These are phyloP conservation scores for Articulospora tetracladia DNA, from an alignment of 495 filamentous ascomycete species.

Conservation along the genomic window DNA sequence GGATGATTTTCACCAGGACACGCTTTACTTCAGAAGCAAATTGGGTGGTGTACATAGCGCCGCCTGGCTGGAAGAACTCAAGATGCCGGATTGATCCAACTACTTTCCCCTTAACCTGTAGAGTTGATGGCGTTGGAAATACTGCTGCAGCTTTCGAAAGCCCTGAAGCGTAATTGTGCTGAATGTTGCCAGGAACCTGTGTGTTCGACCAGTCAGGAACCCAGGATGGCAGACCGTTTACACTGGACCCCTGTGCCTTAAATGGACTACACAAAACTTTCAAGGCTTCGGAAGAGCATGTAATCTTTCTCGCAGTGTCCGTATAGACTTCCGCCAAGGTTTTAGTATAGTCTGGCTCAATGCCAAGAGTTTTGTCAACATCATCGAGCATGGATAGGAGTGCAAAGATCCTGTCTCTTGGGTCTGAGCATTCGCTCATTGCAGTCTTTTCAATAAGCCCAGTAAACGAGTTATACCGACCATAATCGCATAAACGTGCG, in stretches of 20 bases:
- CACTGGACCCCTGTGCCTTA: background rate
- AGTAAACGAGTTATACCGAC: background rate
- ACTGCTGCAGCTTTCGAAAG: background rate
- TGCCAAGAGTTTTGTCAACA: background rate
- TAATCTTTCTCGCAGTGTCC: background rate
- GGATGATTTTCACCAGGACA: background rate
- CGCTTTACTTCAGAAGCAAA: background rate
- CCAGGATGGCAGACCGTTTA: constrained; percentile 2
- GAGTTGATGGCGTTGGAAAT: background rate
- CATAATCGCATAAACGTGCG: background rate
- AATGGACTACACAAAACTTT: background rate
- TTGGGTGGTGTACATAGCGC: background rate
- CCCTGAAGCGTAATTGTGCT: background rate
- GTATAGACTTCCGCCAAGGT: background rate
- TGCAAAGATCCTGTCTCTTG: constrained; percentile 3
- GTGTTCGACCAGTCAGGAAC: constrained; percentile 7
- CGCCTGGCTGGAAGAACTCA: background rate
- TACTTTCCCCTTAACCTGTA: background rate
- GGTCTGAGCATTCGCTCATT: constrained; percentile 10
- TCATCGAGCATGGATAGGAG: background rate
- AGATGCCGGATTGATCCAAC: background rate
- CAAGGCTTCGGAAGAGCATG: background rate
- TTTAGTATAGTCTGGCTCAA: constrained; percentile 11
- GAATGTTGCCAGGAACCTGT: background rate
- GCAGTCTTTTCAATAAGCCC: background rate